Base-by-base conservation (phyloP, 2,329 filamentous ascomycete species). In the Curvularia eragrostidis region DNA sequence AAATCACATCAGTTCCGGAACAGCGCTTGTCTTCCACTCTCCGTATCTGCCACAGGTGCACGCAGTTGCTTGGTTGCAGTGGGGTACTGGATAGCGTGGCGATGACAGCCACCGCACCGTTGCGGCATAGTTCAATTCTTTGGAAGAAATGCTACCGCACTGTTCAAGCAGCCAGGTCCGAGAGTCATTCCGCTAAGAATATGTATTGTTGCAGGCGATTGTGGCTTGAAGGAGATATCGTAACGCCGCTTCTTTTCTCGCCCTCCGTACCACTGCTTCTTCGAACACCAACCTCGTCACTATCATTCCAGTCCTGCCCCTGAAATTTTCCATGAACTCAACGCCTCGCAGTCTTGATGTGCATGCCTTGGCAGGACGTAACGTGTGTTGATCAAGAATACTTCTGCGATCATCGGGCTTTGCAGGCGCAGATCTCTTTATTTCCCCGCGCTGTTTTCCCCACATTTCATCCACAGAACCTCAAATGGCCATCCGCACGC, bases 401-500 rank as follows among this genome's bases (percentile, higher is more conserved):
- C 28, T n/a, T 12, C 36, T 28, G 21, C 19, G 24, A 26, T 36
- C 24, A 26, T n/a, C 42, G 34, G 42, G 42, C 13, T 28, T 26
- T 28, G 12, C 30, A 19, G 32, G 32, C 34, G 48, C 42, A 26
- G 54, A 56, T 52, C 48, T n/a, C 21, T 2, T 42, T 32, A 23
- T 42, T 46, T 23, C 48, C 48, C 53, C 54, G 48, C 48, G 23
- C 34, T 24, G 13, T 32, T 32, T n/a, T 42, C 52, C 42, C 48
- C 48, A 52, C 54, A 47, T 32, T 43, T 36, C 48, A 26, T 12
- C 48, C 34, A 47, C 24, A n/a, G 44, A 52, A 42, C 30, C 42
- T 48, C 32, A 32, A 41, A 39, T 39, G 36, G 23, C 36, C 24
- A 44, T 51, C 56, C 52, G 52, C 55, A 59, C 52, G 52, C 56